Evolutionary conservation across 371 early-diverging fungal genomes (phyloP).

Genomic region (Rhizopus arrhizus): DNA sequence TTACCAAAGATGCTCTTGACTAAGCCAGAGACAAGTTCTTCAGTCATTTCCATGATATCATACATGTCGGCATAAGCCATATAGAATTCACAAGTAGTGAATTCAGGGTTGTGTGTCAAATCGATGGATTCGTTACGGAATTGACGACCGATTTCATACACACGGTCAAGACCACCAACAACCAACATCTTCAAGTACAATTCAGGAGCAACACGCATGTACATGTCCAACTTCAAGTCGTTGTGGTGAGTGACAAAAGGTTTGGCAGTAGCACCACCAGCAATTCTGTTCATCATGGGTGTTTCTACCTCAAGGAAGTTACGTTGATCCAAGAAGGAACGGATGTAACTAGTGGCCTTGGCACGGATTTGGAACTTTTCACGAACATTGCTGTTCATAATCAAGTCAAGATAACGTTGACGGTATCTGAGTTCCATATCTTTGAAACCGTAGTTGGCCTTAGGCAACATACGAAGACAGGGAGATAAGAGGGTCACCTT

Average conservation of each 20-base stretch:
- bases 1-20: constrained; percentile 89
- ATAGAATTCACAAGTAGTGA: constrained; percentile 97
- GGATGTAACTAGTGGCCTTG: constrained; percentile 93
- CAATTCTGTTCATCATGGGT: constrained; percentile 99
- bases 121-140: constrained; percentile 99
- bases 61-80: constrained; percentile 99
- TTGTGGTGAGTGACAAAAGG: constrained; percentile 99
- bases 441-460: constrained; percentile 95
- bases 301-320: constrained; percentile 99
- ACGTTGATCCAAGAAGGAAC: constrained; percentile 91
- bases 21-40: constrained; percentile 90
- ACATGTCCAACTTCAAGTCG: constrained; percentile 98
- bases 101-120: constrained; percentile 91
- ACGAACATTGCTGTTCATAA: constrained; percentile 96
- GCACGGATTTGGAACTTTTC: constrained; percentile 92
- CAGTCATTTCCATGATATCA: constrained; percentile 97
- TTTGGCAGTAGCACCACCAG: constrained; percentile 99
- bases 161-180: constrained; percentile 99
- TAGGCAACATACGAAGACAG: constrained; percentile 97
- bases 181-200: constrained; percentile 96
- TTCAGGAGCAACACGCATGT: constrained; percentile 99
- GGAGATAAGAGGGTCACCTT: constrained; percentile 90
- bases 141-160: constrained; percentile 99
- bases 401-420: constrained; percentile 98
- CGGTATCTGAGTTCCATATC: constrained; percentile 97